phyloP scores from a whole-genome alignment of 495 filamentous ascomycete genomes.

The Lophiostoma macrostomum region DNA sequence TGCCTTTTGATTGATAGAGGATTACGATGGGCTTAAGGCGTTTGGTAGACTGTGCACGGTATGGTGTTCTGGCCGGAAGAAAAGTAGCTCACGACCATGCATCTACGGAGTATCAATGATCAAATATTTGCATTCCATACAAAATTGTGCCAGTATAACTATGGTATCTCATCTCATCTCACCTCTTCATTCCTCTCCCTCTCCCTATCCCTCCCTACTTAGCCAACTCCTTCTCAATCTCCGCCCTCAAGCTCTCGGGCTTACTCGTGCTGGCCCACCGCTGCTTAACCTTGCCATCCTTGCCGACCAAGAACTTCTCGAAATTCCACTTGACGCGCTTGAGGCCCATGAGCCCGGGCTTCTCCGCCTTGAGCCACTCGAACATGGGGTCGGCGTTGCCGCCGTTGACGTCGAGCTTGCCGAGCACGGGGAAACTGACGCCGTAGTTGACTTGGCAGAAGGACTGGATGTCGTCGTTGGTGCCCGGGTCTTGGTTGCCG shows the following conservation, averaged over 20 bases:
- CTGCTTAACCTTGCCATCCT: constrained; percentile 75
- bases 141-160: too few species aligned
- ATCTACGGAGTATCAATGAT: neutral
- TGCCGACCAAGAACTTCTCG: constrained; percentile 92
- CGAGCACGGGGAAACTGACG: constrained; percentile 85
- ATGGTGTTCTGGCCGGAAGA: constrained; percentile 1
- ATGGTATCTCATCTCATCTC: neutral
- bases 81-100: neutral
- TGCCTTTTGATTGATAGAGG: constrained; percentile 77
- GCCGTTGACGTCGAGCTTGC: constrained; percentile 93
- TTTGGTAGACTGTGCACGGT: neutral
- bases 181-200: neutral
- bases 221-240: constrained; percentile 69
- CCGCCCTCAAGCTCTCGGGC: constrained; percentile 71
- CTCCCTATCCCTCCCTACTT: constrained; percentile 1
- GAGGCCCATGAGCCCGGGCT: constrained; percentile 78
- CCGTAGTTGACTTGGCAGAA: constrained; percentile 97
- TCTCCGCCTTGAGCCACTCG: constrained; percentile 82
- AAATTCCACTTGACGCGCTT: constrained; percentile 96
- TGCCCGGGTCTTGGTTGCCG: constrained; percentile 80
- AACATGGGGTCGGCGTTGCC: constrained; percentile 74
- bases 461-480: constrained; percentile 82
- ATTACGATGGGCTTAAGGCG: neutral
- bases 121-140: too few species aligned
- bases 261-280: constrained; percentile 84